Evolutionary conservation across 768 basidiomycete species (phyloP).

Genomic region (Dentipellis sp.): DNA sequence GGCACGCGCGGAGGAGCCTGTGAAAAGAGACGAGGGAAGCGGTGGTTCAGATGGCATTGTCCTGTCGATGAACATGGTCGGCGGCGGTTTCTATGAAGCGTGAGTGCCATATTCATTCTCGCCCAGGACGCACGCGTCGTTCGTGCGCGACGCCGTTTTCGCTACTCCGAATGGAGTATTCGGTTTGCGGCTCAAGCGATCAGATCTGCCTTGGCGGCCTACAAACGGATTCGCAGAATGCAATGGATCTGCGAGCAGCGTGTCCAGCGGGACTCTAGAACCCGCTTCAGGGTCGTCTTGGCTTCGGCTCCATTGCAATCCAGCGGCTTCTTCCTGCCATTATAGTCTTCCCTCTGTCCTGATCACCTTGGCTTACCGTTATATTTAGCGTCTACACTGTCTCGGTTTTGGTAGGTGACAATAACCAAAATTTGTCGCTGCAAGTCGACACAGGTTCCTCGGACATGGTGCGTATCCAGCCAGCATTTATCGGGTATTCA

Average conservation of each 20-base stretch:
- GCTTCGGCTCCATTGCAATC: too few species aligned
- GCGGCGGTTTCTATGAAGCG: conserved; percentile 47
- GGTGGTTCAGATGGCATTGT: conserved; percentile 49
- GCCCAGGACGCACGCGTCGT: too few species aligned
- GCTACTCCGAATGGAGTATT: too few species aligned
- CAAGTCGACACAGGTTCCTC: conserved; percentile 81
- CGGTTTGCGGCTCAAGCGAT: too few species aligned
- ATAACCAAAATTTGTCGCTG: conserved; percentile 42
- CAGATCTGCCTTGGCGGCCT: too few species aligned
- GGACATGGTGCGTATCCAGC: conserved; percentile 47
- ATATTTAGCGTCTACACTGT: conserved; percentile 54
- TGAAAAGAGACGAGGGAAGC: conserved; percentile 26
- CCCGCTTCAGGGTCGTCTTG: too few species aligned
- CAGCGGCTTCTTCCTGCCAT: neutral
- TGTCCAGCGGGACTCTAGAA: too few species aligned
- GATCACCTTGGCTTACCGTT: neutral
- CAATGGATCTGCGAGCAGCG: too few species aligned
- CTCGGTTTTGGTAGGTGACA: conserved; percentile 43
- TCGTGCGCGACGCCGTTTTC: too few species aligned
- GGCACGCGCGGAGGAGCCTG: conserved; percentile 4
- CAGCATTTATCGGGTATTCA: neutral
- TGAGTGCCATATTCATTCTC: conserved; percentile 27
- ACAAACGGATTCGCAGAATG: too few species aligned
- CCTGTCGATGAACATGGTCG: conserved; percentile 46
- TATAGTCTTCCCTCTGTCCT: neutral